Percentiles rank a stretch among this genome's conserved stretches.
phyloP scores from a whole-genome alignment of 441 rosid genomes.

The Erodium moschatum region DNA sequence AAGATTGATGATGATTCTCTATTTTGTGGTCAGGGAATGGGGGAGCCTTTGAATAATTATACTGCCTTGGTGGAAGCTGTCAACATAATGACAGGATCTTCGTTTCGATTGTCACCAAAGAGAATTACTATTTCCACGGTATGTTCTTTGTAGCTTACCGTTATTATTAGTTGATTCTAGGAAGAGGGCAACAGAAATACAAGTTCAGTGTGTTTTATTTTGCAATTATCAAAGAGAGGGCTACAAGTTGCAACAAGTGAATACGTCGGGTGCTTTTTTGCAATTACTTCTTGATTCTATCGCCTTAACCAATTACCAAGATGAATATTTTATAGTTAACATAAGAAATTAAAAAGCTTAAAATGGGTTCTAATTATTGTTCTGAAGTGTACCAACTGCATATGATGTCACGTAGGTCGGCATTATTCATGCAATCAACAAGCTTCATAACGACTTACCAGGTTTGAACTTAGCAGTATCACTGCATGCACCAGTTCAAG shows the following conservation, averaged over 20 bases:
- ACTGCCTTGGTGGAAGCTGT: conserved; percentile 75
- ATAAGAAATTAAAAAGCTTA: too few relatives aligned
- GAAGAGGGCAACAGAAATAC: too few relatives aligned
- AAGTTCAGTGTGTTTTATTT: too few relatives aligned
- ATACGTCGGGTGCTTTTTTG: too few relatives aligned
- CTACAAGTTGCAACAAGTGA: too few relatives aligned
- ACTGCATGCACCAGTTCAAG: conserved; percentile 94
- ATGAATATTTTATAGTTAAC: too few relatives aligned
- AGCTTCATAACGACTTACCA: conserved; percentile 78
- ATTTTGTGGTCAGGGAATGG: conserved; percentile 70
- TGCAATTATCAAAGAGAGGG: too few relatives aligned
- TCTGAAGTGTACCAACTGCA: conserved; percentile 16
- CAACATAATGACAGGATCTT: conserved; percentile 55
- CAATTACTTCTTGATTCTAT: background rate
- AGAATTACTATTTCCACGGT: conserved; percentile 90
- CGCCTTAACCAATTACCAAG: background rate
- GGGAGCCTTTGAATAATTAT: conserved; percentile 92
- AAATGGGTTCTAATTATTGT: too few relatives aligned
- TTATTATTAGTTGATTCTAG: background rate
- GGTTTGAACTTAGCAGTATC: conserved; percentile 91
- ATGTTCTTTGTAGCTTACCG: conserved; percentile 17
- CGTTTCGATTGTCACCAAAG: conserved; percentile 77
- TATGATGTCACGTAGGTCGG: conserved; percentile 58
- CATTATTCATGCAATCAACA: conserved; percentile 78
- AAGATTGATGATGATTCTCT: conserved; percentile 15